Percentiles rank a stretch among this genome's conserved stretches.
These are phyloP conservation scores for Claviceps monticola DNA, from an alignment of 2,329 filamentous ascomycete species.

Conservation along the genomic window DNA sequence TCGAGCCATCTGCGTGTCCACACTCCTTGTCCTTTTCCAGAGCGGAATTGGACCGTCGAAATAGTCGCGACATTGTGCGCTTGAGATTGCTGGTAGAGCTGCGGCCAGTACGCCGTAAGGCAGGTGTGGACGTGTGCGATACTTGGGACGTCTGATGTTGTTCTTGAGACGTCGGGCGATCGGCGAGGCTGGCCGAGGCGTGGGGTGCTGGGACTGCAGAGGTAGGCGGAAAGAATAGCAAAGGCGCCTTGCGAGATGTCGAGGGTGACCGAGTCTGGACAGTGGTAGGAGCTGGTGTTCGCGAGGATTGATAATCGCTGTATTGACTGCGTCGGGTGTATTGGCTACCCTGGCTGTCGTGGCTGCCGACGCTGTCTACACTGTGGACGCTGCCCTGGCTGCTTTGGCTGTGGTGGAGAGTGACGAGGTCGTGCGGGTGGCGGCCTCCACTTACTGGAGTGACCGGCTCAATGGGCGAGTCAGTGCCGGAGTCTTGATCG, in stretches of 20 bases:
- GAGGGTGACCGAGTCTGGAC: slow-evolving; percentile 7
- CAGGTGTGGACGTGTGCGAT: slow-evolving; percentile 11
- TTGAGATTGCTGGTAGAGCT: slow-evolving; percentile 31
- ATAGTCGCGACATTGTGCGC: slow-evolving; percentile 36
- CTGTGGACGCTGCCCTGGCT: background rate
- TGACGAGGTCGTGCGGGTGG: slow-evolving; percentile 39
- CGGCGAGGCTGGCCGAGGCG: background rate
- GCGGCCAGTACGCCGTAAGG: slow-evolving; percentile 27
- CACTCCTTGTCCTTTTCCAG: slow-evolving; percentile 14
- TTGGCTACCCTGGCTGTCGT: slow-evolving; percentile 8
- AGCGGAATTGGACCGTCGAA: slow-evolving; percentile 28
- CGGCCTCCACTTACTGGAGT: slow-evolving; percentile 46
- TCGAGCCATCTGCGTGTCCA: slow-evolving; percentile 8
- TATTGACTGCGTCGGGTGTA: too few species aligned
- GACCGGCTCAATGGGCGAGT: slow-evolving; percentile 44
- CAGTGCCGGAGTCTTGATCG: slow-evolving; percentile 43
- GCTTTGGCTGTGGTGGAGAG: slow-evolving; percentile 21
- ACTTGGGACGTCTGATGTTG: slow-evolving; percentile 2
- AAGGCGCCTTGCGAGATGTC: slow-evolving; percentile 6
- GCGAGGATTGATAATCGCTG: slow-evolving; percentile 13
- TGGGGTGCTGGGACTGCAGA: background rate
- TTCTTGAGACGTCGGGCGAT: slow-evolving; percentile 6
- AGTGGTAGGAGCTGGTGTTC: slow-evolving; percentile 13
- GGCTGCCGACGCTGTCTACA: slow-evolving; percentile 7
- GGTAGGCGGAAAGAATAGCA: slow-evolving; percentile 6